Evolutionary conservation across 2,329 filamentous ascomycete genomes (phyloP), one percentile per base, ranked within the genome.

Genomic region (Claviceps sp.): DNA sequence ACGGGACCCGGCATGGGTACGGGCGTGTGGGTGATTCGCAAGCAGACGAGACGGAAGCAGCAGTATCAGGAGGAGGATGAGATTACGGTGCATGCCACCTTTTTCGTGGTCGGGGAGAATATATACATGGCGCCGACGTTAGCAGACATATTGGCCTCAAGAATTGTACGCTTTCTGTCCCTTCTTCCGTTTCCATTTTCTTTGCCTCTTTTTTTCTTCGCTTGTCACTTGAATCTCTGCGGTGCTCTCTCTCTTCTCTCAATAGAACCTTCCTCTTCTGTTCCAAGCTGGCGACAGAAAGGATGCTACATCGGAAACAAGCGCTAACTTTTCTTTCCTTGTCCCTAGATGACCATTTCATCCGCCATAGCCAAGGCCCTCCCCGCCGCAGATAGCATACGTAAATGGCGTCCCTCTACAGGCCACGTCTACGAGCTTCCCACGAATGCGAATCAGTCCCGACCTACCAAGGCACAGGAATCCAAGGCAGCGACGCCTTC

Each of bases 1-100:
- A 80, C 75, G 59, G 77, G 73, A 0, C 79, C 78, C 0, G 79
- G 78, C n/a, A 81, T 78, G 42, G 81, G 81, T 46, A 84, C 81
- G 0, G 81, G 81, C 30, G 79, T 85, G 8, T 85, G 81, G 81
- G 78, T 84, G 30, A 83, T 85, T 58, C 76, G 80, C 60, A 85
- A 85, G 70, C 82, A 85, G 66, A 80, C 75, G 26, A 70, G 82
- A 48, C 72, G 76, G 54, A 82, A 82, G 67, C 69, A 73, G 14
- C 69, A 73, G 16, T 70, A 73, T 42, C 70, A 72, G 5, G 68
- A 72, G 14, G 76, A 79, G 26, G 79, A 82, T 57, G 79, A 82
- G 54, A 71, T 85, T 26, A 76, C 67, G 2, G 72, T 84, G 0
- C 75, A 81, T 41, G 70, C 75, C 4, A 75, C 75, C 2, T 85